A percentile compares a stretch with the other conserved stretches of the same genome.
These are phyloP conservation scores for barley (Hordeum vulgare) DNA, from an alignment of 176 grass and related monocot genomes.

Conservation along the genomic window DNA sequence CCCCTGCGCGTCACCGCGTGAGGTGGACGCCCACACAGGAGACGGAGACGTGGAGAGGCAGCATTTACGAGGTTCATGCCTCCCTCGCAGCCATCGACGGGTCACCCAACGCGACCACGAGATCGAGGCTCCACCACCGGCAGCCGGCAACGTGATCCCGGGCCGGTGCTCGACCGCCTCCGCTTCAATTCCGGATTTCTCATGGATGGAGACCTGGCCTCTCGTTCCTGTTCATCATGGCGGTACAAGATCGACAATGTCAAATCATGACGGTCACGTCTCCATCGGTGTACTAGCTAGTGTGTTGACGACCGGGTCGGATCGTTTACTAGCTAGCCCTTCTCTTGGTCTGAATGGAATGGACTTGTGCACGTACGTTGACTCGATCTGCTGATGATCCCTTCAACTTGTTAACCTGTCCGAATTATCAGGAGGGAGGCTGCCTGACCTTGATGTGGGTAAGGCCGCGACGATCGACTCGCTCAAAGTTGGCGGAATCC, in stretches of 20 bases:
- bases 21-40: constrained; percentile 4
- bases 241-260: background rate
- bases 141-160: constrained; percentile 20
- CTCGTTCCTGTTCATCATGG: background rate
- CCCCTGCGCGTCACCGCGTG: constrained; percentile 50
- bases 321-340: too few species aligned
- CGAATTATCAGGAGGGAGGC: background rate
- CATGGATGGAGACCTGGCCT: background rate
- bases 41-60: background rate
- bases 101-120: background rate
- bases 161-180: constrained; percentile 3
- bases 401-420: background rate
- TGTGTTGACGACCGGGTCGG: background rate
- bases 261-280: background rate
- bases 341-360: background rate
- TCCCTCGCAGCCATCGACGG: constrained; percentile 27
- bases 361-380: background rate
- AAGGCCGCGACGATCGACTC: background rate
- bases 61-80: constrained; percentile 59
- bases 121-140: constrained; percentile 12
- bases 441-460: background rate
- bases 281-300: background rate
- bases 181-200: background rate
- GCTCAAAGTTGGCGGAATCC: background rate
- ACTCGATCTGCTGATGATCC: background rate